Evolutionary conservation across 2,329 filamentous ascomycete species (phyloP), one percentile per base, ranked within the genome.

Genomic region (Microdochium paspali): DNA sequence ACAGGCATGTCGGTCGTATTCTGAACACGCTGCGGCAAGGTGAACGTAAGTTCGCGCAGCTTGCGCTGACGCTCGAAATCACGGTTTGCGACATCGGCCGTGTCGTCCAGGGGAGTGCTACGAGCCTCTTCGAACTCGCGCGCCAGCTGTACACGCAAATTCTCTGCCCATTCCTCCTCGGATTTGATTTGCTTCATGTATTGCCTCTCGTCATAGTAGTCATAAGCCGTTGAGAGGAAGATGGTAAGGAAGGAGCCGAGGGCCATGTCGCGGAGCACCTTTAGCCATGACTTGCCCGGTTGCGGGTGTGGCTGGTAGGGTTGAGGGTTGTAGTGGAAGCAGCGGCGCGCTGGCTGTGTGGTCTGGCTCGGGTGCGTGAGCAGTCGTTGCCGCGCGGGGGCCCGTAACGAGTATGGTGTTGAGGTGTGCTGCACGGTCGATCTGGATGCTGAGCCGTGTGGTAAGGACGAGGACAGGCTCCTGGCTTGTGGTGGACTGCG

Each of bases 261-360:
- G 10, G 44, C 49, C 35, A 53, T 51, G 45, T 56, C 51, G 24
- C 46, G 49, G 9, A 51, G 28, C 23, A 40, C 35, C 35, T 40
- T 40, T n/a, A 40, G 43, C 45, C 31, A 44, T 44, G 50, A 45
- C 42, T 44, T 44, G n/a, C 44, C 44, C 31, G 35, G 44, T 9
- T 46, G 40, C 20, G 31, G 44, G 42, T 47, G 47, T 44, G 47
- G 39, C 18, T 44, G 46, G n/a, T 44, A 26, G 7, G 44, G 47
- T 35, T 26, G 44, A 25, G 49, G 49, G 24, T 43, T 20, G 46
- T 48, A 47, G 18, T 50, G 46, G 30, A 46, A 45, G 30, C 24
- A 45, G 35, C 45, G 35, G 20, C 44, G 42, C 7, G 46, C 12
- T 18, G 35, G 4, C n/a, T n/a, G n/a, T n/a, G 6, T 9, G 18